Percentiles rank a stretch among this genome's conserved stretches.
Evolutionary conservation across 345 rosid genomes (phyloP).

Genomic region (Boechera retrofracta): DNA sequence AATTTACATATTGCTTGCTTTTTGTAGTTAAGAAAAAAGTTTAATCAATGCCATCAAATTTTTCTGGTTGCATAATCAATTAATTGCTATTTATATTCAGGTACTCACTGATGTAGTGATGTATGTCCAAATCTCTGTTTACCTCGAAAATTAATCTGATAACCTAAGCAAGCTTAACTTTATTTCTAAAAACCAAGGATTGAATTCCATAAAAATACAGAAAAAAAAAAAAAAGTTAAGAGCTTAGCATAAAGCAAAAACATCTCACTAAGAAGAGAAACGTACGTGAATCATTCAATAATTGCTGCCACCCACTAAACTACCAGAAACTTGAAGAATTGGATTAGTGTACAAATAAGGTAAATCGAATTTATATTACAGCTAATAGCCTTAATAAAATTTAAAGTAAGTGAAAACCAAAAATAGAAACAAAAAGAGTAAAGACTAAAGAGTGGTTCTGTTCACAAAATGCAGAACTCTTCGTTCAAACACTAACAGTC

Average conservation of each 20-base stretch:
- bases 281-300: not conserved
- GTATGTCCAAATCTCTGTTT: slow-evolving; percentile 6
- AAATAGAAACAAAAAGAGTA: slow-evolving; percentile 26
- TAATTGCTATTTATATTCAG: slow-evolving; percentile 8
- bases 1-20: not conserved
- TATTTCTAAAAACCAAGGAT: not conserved
- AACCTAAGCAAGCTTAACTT: not conserved
- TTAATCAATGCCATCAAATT: not conserved
- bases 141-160: not conserved
- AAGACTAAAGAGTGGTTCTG: slow-evolving; percentile 15
- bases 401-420: slow-evolving; percentile 15
- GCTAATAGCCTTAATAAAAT: slow-evolving; percentile 13
- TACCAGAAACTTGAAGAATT: not conserved
- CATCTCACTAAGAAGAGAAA: not conserved
- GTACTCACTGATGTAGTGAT: slow-evolving; percentile 4
- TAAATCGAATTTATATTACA: slow-evolving; percentile 24
- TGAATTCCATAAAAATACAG: not conserved
- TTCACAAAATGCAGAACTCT: slow-evolving; percentile 27
- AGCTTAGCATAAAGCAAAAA: not conserved
- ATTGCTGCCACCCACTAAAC: slow-evolving; percentile 28
- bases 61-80: not conserved
- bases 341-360: slow-evolving; percentile 8
- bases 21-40: not conserved
- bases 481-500: slow-evolving; percentile 30
- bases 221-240: not conserved